Evolutionary conservation across 768 basidiomycete species (phyloP).

Genomic region (Sporobolomyces phaffii): DNA sequence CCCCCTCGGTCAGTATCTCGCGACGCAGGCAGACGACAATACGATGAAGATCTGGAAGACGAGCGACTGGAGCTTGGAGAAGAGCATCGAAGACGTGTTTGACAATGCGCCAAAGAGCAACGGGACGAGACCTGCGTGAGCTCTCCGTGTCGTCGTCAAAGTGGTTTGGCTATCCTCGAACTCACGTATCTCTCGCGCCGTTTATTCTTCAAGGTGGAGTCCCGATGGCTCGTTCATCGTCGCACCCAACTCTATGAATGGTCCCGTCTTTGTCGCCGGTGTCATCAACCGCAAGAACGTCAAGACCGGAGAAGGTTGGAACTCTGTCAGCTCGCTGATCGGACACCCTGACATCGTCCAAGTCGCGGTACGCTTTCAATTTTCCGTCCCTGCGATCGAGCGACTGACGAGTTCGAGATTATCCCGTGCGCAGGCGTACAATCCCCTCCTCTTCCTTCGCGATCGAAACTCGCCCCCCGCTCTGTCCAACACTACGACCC

Average conservation of each 20-base stretch:
- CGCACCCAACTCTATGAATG: conserved; percentile 94
- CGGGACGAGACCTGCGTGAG: conserved; percentile 47
- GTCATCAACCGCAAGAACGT: conserved; percentile 58
- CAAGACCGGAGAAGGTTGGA: conserved; percentile 80
- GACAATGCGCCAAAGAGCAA: conserved; percentile 91
- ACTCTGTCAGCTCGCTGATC: conserved; percentile 66
- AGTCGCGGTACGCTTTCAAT: conserved; percentile 13
- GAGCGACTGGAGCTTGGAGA: conserved; percentile 78
- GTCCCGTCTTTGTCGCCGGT: conserved; percentile 94
- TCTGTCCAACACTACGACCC: conserved; percentile 72
- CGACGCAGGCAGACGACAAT: conserved; percentile 95
- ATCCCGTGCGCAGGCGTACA: conserved; percentile 60
- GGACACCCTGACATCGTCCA: conserved; percentile 93
- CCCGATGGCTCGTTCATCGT: conserved; percentile 99
- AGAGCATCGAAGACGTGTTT: conserved; percentile 81
- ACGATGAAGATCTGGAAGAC: conserved; percentile 96
- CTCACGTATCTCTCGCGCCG: background rate
- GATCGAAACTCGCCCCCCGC: conserved; percentile 52
- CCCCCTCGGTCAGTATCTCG: conserved; percentile 92
- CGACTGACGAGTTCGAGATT: background rate
- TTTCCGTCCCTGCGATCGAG: too few species aligned
- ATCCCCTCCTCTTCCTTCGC: conserved; percentile 86
- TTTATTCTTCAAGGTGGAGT: conserved; percentile 98
- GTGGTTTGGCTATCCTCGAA: too few species aligned
- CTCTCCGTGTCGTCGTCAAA: too few species aligned